Percentiles rank a stretch among this genome's conserved stretches.
Evolutionary conservation across 306 rosid species (phyloP).

Genomic region (Ormosia emarginata): DNA sequence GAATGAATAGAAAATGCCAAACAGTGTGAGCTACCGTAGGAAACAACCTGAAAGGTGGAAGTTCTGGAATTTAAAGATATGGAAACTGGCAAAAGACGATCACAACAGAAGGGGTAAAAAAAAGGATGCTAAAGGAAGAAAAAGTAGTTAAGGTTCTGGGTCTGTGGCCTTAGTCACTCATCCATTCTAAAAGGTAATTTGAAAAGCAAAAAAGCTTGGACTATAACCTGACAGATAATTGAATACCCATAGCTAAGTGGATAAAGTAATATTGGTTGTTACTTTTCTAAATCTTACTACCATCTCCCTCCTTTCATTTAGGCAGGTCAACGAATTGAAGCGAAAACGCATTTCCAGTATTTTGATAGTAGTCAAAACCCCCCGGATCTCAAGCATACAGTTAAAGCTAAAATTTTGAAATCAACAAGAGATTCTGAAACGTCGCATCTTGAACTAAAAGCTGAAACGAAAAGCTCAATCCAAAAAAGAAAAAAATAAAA

Average conservation of each 20-base stretch:
- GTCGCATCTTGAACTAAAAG: not conserved
- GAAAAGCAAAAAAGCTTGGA: not conserved
- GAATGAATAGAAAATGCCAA: not conserved
- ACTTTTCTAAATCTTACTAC: slow-evolving; percentile 15
- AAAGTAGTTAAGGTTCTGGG: not conserved
- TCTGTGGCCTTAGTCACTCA: not conserved
- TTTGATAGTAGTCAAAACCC: not conserved
- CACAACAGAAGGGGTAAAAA: not conserved
- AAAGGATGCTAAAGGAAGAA: not conserved
- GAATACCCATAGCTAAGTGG: not conserved
- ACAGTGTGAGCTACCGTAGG: not conserved
- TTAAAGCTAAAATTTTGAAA: not conserved
- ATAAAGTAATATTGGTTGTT: not conserved
- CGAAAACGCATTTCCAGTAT: not conserved
- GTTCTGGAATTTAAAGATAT: not conserved
- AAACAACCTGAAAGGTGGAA: not conserved
- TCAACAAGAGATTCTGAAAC: not conserved
- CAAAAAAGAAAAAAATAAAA: not conserved
- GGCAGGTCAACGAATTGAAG: slow-evolving; percentile 14
- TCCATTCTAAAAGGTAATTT: not conserved
- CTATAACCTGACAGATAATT: not conserved
- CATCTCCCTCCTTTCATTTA: not conserved
- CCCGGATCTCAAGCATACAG: slow-evolving; percentile 3
- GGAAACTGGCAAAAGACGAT: not conserved
- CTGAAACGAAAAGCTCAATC: not conserved